Evolutionary conservation across 345 rosid genomes (phyloP).

Genomic region (Clausena lansium): DNA sequence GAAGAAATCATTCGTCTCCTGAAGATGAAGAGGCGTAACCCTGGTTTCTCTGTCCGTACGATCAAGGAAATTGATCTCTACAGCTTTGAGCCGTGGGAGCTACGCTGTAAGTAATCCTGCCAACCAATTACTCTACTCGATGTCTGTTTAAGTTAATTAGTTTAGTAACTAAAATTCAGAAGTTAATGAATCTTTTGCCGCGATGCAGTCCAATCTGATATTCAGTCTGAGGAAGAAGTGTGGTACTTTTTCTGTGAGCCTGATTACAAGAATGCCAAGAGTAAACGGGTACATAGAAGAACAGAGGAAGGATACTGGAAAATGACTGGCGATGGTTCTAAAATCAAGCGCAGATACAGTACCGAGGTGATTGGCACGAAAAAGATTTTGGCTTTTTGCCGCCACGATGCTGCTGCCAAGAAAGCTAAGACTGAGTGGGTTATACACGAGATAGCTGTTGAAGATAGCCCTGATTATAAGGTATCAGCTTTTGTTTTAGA

Average conservation of each 20-base stretch:
- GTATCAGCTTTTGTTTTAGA: background rate
- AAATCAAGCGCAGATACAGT: conserved; percentile 10
- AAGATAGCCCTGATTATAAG: background rate
- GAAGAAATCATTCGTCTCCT: too few species aligned
- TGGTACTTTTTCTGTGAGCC: background rate
- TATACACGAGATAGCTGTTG: background rate
- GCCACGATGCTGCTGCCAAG: background rate
- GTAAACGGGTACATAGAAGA: conserved; percentile 21
- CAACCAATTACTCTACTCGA: too few species aligned
- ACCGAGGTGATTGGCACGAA: conserved; percentile 32
- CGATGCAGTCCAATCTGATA: background rate
- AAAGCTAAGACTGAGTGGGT: conserved; percentile 5
- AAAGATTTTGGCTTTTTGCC: conserved; percentile 33
- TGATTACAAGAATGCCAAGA: background rate
- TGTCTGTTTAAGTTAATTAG: too few species aligned
- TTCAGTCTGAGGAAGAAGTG: background rate
- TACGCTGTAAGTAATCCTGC: too few species aligned
- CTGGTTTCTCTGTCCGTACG: too few species aligned
- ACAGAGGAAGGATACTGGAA: conserved; percentile 45
- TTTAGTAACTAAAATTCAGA: too few species aligned
- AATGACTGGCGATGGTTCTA: conserved; percentile 31
- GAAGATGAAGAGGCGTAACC: too few species aligned
- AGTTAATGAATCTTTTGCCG: background rate
- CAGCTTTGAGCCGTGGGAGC: too few species aligned
- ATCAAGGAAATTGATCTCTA: too few species aligned